Evolutionary conservation across 2,329 filamentous ascomycete genomes (phyloP), one percentile per base, ranked within the genome.

Genomic region (Drechslerella dactyloides): DNA sequence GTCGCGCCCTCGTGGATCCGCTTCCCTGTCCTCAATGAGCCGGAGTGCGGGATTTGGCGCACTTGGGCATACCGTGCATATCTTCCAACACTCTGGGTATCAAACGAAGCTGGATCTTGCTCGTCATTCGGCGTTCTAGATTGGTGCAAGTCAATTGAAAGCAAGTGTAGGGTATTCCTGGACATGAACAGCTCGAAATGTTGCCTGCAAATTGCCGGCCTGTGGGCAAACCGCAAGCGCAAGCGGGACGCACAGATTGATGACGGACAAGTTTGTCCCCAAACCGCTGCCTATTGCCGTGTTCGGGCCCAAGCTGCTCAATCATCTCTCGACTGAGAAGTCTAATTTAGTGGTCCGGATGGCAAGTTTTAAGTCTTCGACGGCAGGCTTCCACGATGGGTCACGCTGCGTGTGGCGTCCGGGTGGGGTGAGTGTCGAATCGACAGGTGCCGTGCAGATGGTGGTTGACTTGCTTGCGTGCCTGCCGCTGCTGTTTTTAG

Each of bases 111-210:
- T 53, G n/a, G n/a, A n/a, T n/a, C n/a, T n/a, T n/a, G n/a, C n/a
- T n/a, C n/a, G n/a, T n/a, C n/a, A 54, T 69, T 70, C 59, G 59
- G 59, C 54, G 50, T 59, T 57, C 55, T 69, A 42, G 37, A 50
- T 56, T 55, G 19, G 24, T 37, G 37, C 11, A 52, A 6, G 17
- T 17, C 40, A 27, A 35, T 51, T 30, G 17, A 27, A 51, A 33
- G 8, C 8, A 33, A 33, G 27, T n/a, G n/a, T n/a, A n/a, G n/a
- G n/a, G n/a, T n/a, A n/a, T n/a, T n/a, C n/a, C n/a, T n/a, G n/a
- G n/a, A n/a, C n/a, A n/a, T n/a, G n/a, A n/a, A n/a, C n/a, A n/a
- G n/a, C n/a, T n/a, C n/a, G n/a, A 5, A 17, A 10, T 44, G 17
- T n/a, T 17, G 40, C 40, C 40, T 17, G 40, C n/a, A 10, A 15